A percentile compares a stretch with the other conserved stretches of the same genome.
Conservation (phyloP, 225 moss, liverwort and hornwort species). For the Anthoceros angustus region DNA sequence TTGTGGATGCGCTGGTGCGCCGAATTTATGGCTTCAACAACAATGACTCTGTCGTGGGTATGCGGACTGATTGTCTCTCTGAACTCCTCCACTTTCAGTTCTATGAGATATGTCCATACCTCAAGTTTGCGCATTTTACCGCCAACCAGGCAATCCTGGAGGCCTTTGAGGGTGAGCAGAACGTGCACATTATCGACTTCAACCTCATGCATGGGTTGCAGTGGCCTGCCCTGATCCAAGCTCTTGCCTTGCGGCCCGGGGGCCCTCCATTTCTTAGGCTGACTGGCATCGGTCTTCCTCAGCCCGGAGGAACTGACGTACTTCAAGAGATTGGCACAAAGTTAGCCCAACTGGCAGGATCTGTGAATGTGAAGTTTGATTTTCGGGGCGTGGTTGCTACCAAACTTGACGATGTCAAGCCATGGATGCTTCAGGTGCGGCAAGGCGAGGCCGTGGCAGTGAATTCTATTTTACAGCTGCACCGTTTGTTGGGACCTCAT, state of each 20-base stretch:
- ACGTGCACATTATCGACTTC: slow-evolving; percentile 31
- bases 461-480: slow-evolving; percentile 32
- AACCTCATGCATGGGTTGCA: slow-evolving; percentile 26
- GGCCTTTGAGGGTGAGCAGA: slow-evolving; percentile 23
- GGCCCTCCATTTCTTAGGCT: slow-evolving; percentile 22
- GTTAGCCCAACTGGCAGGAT: slow-evolving; percentile 17
- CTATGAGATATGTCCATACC: slow-evolving; percentile 25
- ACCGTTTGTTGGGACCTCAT: slow-evolving; percentile 16
- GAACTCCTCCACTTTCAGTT: slow-evolving; percentile 24
- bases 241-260: slow-evolving; percentile 22
- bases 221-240: slow-evolving; percentile 32
- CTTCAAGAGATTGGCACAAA: slow-evolving; percentile 20
- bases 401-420: slow-evolving; percentile 25
- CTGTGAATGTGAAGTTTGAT: slow-evolving; percentile 21
- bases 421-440: slow-evolving; percentile 17
- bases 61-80: slow-evolving; percentile 13
- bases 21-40: slow-evolving; percentile 34
- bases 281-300: slow-evolving; percentile 28
- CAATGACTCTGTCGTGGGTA: slow-evolving; percentile 12
- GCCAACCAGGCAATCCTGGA: slow-evolving; percentile 33
- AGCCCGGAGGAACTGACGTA: slow-evolving; percentile 8
- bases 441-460: slow-evolving; percentile 25
- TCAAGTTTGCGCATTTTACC: slow-evolving; percentile 32
- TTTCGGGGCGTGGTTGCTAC: slow-evolving; percentile 19
- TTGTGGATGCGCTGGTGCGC: slow-evolving; percentile 44